Evolutionary conservation across 768 basidiomycete species (phyloP).

Genomic region (Coprinopsis sp.): DNA sequence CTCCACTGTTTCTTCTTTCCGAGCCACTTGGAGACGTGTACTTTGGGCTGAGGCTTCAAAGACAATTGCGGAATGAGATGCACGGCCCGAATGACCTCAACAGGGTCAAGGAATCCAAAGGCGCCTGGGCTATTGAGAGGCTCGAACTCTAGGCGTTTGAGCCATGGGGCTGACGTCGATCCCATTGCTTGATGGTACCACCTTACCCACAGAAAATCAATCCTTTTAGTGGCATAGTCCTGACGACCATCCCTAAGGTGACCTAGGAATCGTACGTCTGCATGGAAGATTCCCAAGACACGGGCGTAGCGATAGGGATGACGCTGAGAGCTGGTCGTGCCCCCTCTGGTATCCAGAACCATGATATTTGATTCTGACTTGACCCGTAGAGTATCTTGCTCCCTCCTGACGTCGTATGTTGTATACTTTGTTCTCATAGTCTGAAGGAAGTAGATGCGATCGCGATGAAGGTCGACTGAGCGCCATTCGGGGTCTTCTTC

Average conservation of each 20-base stretch:
- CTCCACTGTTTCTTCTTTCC: constrained; percentile 9
- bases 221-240: background rate
- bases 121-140: constrained; percentile 4
- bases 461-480: background rate
- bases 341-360: background rate
- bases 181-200: constrained; percentile 4
- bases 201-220: constrained; percentile 13
- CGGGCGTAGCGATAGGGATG: constrained; percentile 8
- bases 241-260: background rate
- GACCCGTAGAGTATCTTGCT: constrained; percentile 6
- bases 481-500: background rate
- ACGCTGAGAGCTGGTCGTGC: too few species aligned
- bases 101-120: constrained; percentile 14
- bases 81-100: constrained; percentile 10
- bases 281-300: constrained; percentile 11
- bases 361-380: background rate
- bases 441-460: constrained; percentile 3
- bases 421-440: constrained; percentile 4
- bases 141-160: constrained; percentile 7
- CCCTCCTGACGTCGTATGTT: constrained; percentile 5
- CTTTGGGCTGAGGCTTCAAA: background rate
- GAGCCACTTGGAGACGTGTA: constrained; percentile 3
- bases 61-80: constrained; percentile 14
- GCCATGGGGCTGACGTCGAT: too few species aligned
- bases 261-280: constrained; percentile 6